Conservation (phyloP, 345 rosid genomes). For the Acer yangbiense region DNA sequence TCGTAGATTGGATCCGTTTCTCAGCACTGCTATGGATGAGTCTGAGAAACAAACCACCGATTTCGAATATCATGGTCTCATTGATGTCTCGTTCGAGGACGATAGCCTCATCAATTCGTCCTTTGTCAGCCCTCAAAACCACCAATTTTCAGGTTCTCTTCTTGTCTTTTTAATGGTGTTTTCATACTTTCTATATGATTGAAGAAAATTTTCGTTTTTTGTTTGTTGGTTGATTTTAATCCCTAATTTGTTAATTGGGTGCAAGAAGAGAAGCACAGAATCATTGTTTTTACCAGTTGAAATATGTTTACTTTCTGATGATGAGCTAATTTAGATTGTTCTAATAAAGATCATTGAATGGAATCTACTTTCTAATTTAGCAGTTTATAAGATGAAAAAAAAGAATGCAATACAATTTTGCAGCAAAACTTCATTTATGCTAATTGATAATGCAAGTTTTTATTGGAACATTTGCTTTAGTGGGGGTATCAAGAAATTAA, state of each 20-base stretch:
- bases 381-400: neutral
- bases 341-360: neutral
- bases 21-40: conserved; percentile 52
- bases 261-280: neutral
- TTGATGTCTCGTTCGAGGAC: conserved; percentile 82
- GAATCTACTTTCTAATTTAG: neutral
- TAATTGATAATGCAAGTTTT: neutral
- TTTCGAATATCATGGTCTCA: conserved; percentile 51
- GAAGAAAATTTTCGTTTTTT: neutral
- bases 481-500: neutral
- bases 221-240: neutral
- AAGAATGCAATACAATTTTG: neutral
- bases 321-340: neutral
- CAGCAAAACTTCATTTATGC: neutral
- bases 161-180: neutral
- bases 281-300: neutral
- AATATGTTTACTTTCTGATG: neutral
- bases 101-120: conserved; percentile 72
- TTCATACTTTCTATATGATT: neutral
- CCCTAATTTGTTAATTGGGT: neutral
- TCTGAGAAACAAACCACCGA: conserved; percentile 32
- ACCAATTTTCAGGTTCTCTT: conserved; percentile 40
- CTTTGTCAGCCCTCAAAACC: conserved; percentile 27
- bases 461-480: neutral
- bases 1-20: neutral